phyloP scores from a whole-genome alignment of 495 filamentous ascomycete species.

The Neurospora sp. region DNA sequence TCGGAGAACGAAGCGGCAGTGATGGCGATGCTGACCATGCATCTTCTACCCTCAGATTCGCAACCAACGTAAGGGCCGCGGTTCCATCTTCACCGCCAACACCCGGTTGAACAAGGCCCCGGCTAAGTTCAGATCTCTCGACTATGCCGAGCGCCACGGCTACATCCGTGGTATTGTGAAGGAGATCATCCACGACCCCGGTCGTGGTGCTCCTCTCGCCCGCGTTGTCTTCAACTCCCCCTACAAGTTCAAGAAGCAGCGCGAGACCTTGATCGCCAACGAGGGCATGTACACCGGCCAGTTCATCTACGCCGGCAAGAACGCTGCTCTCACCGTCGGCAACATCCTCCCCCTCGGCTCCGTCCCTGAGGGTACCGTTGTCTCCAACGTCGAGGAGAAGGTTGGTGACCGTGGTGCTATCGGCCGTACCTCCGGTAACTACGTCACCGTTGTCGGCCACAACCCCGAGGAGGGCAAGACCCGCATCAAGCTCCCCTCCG shows the following conservation, averaged over 20 bases:
- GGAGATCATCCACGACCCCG: constrained; percentile 98
- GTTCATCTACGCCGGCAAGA: constrained; percentile 99
- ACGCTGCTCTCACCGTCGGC: constrained; percentile 86
- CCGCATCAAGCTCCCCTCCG: constrained; percentile 95
- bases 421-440: constrained; percentile 95
- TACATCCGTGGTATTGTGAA: constrained; percentile 95
- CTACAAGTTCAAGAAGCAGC: constrained; percentile 77
- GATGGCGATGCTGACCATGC: constrained; percentile 15
- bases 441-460: constrained; percentile 97
- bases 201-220: constrained; percentile 94
- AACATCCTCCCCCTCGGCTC: constrained; percentile 91
- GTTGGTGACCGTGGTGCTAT: constrained; percentile 90
- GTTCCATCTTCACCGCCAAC: constrained; percentile 84
- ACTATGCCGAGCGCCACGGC: constrained; percentile 91
- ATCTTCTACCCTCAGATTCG: constrained; percentile 51
- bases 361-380: constrained; percentile 96
- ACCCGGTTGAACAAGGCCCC: constrained; percentile 82
- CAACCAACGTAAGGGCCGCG: constrained; percentile 97
- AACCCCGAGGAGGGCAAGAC: constrained; percentile 99
- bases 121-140: constrained; percentile 85
- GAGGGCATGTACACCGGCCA: constrained; percentile 99
- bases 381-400: constrained; percentile 99
- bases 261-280: constrained; percentile 98
- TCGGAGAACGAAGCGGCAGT: constrained; percentile 1
- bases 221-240: constrained; percentile 92